A percentile compares a stretch with the other conserved stretches of the same genome.
Conservation (phyloP, 345 rosid species). For the Boechera stricta region DNA sequence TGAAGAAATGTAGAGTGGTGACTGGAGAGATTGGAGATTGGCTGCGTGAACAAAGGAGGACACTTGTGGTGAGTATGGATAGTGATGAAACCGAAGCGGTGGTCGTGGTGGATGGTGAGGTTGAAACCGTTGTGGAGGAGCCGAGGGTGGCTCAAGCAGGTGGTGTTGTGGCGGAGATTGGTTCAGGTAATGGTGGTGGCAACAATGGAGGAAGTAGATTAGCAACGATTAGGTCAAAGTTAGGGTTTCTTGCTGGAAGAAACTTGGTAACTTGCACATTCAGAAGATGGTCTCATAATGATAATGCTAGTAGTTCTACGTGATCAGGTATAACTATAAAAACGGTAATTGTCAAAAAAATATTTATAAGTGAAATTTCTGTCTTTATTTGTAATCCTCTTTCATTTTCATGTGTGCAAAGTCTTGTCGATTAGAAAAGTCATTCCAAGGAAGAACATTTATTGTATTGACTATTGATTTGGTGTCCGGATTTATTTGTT, state of each 20-base stretch:
- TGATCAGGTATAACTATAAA: conserved; percentile 18
- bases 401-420: conserved; percentile 30
- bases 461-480: conserved; percentile 31
- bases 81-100: conserved; percentile 40
- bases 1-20: conserved; percentile 84
- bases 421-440: conserved; percentile 34
- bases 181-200: conserved; percentile 40
- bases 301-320: conserved; percentile 49
- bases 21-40: conserved; percentile 64
- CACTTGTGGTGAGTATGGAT: conserved; percentile 74
- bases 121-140: conserved; percentile 58
- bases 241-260: conserved; percentile 63
- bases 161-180: conserved; percentile 43
- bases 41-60: conserved; percentile 61
- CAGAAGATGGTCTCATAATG: conserved; percentile 60
- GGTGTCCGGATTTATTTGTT: background rate
- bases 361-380: background rate
- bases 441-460: conserved; percentile 14
- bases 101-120: conserved; percentile 40
- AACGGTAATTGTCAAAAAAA: conserved; percentile 36
- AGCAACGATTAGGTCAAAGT: conserved; percentile 55
- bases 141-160: conserved; percentile 59
- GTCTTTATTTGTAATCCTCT: background rate
- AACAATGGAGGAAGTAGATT: conserved; percentile 55
- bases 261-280: conserved; percentile 61